Conservation (phyloP, 805 yeast species). For the Wickerhamiella musiphila region DNA sequence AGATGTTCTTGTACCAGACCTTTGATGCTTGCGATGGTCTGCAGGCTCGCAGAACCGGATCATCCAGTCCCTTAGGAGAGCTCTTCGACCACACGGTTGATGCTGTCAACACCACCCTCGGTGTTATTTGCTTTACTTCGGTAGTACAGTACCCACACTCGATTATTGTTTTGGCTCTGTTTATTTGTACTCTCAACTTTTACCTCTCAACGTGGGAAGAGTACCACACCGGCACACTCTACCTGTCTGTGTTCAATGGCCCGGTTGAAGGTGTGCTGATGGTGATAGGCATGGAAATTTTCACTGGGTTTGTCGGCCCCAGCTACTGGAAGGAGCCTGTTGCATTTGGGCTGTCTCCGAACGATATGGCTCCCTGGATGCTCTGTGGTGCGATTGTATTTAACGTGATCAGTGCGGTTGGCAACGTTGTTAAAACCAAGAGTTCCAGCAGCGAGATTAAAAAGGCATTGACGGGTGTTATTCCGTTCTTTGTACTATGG, state of each 20-base stretch:
- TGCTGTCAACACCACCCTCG: constrained; percentile 63
- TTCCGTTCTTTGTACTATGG: constrained; percentile 53
- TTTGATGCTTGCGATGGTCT: constrained; percentile 94
- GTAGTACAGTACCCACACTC: constrained; percentile 68
- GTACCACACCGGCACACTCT: constrained; percentile 72
- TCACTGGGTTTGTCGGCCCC: constrained; percentile 58
- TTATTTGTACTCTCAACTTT: constrained; percentile 35
- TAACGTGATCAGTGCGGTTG: constrained; percentile 48
- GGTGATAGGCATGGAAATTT: constrained; percentile 34
- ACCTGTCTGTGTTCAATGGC: constrained; percentile 65
- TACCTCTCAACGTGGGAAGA: constrained; percentile 93
- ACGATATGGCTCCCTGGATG: constrained; percentile 14
- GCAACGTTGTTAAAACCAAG: constrained; percentile 21
- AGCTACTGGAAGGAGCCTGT: constrained; percentile 37
- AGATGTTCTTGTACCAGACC: constrained; percentile 80
- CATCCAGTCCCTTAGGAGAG: constrained; percentile 87
- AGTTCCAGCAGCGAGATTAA: constrained; percentile 29
- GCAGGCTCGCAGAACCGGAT: constrained; percentile 92
- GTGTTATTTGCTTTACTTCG: constrained; percentile 54
- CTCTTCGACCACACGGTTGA: constrained; percentile 80
- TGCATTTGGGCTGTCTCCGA: constrained; percentile 28
- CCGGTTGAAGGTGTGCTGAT: constrained; percentile 87
- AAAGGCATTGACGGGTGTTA: constrained; percentile 27
- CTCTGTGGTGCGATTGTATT: constrained; percentile 27
- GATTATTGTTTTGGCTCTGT: constrained; percentile 14